These are phyloP conservation scores for Entrophospora sp. DNA, from an alignment of 192 early-diverging fungal genomes.

Conservation along the genomic window DNA sequence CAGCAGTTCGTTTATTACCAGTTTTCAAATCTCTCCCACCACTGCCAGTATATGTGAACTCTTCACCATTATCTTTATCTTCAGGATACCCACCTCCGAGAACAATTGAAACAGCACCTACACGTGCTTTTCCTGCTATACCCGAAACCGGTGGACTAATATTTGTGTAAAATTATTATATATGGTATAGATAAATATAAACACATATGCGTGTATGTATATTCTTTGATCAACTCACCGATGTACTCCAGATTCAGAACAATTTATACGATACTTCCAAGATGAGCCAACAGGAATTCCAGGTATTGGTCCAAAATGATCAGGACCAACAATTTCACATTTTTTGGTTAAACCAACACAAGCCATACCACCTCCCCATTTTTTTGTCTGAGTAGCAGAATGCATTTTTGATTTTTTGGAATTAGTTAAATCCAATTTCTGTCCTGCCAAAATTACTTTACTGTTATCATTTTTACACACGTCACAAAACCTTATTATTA, in stretches of 20 bases:
- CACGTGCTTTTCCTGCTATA: slow-evolving; percentile 43
- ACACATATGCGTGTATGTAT: no score
- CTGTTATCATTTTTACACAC: slow-evolving; percentile 35
- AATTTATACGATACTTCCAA: slow-evolving; percentile 41
- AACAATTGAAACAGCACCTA: slow-evolving; percentile 51
- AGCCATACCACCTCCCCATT: slow-evolving; percentile 48
- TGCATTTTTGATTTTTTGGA: slow-evolving; percentile 37
- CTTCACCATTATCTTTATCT: slow-evolving; percentile 53
- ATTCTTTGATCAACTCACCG: no score
- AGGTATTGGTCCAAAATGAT: slow-evolving; percentile 39
- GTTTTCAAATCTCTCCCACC: slow-evolving; percentile 41
- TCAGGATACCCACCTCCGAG: slow-evolving; percentile 54
- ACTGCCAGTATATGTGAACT: slow-evolving; percentile 59
- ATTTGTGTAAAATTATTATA: no score
- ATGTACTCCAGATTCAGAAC: slow-evolving; percentile 42
- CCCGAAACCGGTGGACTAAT: slow-evolving; percentile 52
- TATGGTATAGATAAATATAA: no score
- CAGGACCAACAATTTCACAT: neutral
- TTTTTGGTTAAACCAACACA: slow-evolving; percentile 34
- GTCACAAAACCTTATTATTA: no score
- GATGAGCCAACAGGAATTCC: slow-evolving; percentile 47
- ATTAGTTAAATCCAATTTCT: slow-evolving; percentile 26
- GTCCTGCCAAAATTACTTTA: slow-evolving; percentile 30
- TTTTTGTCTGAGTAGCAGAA: slow-evolving; percentile 40
- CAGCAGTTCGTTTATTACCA: slow-evolving; percentile 42